Conservation (phyloP, 2,329 filamentous ascomycete species). For the Stromatinia cepivora region DNA sequence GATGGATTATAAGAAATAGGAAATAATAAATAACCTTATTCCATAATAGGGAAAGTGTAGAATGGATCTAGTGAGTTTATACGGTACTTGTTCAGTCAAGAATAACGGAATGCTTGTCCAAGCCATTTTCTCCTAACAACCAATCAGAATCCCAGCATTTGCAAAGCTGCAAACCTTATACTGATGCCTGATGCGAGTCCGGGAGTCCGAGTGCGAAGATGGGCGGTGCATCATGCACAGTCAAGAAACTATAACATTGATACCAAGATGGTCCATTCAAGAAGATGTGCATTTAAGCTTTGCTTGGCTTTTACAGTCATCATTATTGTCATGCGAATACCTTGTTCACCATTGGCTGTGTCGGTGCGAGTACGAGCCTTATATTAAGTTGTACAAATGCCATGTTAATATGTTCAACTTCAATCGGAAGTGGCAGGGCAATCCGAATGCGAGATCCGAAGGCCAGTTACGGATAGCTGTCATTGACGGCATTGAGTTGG, state of each 20-base stretch:
- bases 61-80: no score
- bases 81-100: no score
- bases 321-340: background rate
- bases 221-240: background rate
- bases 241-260: background rate
- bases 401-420: background rate
- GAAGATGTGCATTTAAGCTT: background rate
- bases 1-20: no score
- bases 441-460: conserved; percentile 8
- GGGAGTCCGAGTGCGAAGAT: background rate
- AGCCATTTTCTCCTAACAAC: background rate
- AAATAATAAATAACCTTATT: no score
- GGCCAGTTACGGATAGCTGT: background rate
- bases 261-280: background rate
- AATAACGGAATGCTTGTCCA: no score
- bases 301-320: background rate
- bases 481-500: background rate
- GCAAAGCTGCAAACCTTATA: background rate
- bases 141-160: background rate
- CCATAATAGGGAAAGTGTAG: no score
- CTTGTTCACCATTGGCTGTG: background rate
- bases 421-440: background rate
- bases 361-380: background rate
- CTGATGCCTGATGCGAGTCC: background rate
- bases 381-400: background rate